Percentiles rank a stretch among this genome's conserved stretches.
These are phyloP conservation scores for Wickerhamiella kazuoi DNA, from an alignment of 805 yeast species.

Conservation along the genomic window DNA sequence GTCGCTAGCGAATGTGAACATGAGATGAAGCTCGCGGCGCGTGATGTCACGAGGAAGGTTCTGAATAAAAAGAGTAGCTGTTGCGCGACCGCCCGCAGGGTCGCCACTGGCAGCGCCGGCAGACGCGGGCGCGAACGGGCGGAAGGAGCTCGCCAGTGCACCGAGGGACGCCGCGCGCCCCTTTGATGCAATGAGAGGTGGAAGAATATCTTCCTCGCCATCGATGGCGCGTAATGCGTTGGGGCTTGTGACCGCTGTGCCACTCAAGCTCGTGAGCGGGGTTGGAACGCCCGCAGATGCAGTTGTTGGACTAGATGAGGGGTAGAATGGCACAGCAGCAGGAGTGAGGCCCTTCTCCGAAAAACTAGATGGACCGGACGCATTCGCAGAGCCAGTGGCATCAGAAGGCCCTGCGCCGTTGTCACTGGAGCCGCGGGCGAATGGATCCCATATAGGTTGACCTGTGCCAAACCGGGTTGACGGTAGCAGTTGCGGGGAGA, in stretches of 20 bases:
- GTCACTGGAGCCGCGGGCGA: background rate
- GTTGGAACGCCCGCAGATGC: too few species aligned
- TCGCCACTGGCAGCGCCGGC: too few species aligned
- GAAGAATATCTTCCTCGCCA: slow-evolving; percentile 5
- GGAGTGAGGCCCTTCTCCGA: too few species aligned
- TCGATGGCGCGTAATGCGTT: background rate
- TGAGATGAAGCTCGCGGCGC: slow-evolving; percentile 22
- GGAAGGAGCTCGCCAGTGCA: slow-evolving; percentile 2
- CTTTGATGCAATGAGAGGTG: slow-evolving; percentile 3
- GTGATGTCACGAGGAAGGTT: slow-evolving; percentile 24
- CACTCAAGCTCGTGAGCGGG: too few species aligned
- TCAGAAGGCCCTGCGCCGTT: too few species aligned
- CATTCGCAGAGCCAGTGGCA: too few species aligned
- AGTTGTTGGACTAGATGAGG: too few species aligned
- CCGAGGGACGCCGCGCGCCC: slow-evolving; percentile 6
- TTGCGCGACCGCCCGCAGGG: background rate
- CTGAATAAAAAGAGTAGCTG: slow-evolving; percentile 14
- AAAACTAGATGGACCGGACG: too few species aligned
- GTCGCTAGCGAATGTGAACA: slow-evolving; percentile 25
- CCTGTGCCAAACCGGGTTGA: background rate
- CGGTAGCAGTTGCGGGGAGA: background rate
- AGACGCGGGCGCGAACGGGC: slow-evolving; percentile 2
- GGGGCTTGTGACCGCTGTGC: background rate
- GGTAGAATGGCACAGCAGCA: too few species aligned
- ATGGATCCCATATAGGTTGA: background rate